phyloP scores from a whole-genome alignment of 148 eudicot species.

The Rhododendron mucronatum region DNA sequence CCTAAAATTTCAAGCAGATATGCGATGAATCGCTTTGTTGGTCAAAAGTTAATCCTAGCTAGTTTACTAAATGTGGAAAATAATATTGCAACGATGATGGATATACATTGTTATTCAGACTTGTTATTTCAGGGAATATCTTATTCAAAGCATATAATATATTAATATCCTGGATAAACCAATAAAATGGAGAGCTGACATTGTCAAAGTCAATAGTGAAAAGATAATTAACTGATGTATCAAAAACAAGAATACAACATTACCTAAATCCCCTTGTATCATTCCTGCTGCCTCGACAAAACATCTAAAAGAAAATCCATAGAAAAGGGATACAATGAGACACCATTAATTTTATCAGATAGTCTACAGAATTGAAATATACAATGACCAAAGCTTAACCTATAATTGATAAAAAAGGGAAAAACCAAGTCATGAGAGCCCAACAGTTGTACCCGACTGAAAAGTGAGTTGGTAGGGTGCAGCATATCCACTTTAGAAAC shows the following conservation, averaged over 20 bases:
- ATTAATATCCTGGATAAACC: not conserved
- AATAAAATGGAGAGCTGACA: not conserved
- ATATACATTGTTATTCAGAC: not conserved
- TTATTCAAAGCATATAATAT: not conserved
- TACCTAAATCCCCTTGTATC: constrained; percentile 97
- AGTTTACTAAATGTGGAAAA: not conserved
- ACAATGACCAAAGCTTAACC: not conserved
- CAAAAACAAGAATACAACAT: constrained; percentile 7
- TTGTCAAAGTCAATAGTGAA: not conserved
- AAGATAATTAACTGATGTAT: not conserved
- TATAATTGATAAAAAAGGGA: not conserved
- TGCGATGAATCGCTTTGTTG: not conserved
- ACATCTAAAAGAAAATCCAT: constrained; percentile 53
- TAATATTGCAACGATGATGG: not conserved
- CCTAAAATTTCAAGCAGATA: not conserved
- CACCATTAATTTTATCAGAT: no score
- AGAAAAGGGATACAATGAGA: constrained; percentile 9
- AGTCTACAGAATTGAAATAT: not conserved
- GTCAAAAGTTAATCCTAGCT: not conserved
- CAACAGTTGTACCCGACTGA: not conserved
- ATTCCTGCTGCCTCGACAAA: constrained; percentile 93
- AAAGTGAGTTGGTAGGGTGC: not conserved
- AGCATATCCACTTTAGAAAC: not conserved
- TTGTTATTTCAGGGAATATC: not conserved
- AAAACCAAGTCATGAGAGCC: not conserved